Conservation (phyloP, 768 basidiomycete genomes). For the Suillus subalutaceus region DNA sequence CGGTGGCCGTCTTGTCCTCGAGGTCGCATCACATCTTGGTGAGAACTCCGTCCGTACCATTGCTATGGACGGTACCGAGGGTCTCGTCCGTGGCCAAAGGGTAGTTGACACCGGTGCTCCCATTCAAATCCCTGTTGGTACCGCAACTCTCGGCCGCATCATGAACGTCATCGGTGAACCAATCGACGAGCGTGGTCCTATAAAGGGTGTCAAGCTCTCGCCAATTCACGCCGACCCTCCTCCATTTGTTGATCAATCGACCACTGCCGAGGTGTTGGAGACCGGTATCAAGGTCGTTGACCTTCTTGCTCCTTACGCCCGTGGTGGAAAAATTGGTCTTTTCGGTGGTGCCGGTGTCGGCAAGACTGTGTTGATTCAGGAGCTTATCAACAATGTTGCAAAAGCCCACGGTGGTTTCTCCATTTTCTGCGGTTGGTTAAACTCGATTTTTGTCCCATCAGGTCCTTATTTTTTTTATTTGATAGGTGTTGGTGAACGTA, state of each 20-base stretch:
- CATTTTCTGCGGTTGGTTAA: conserved; percentile 86
- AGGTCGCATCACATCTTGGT: conserved; percentile 97
- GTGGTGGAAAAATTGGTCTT: conserved; percentile 99
- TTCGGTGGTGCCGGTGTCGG: conserved; percentile 99
- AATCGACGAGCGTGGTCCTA: conserved; percentile 99
- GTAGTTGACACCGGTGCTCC: conserved; percentile 96
- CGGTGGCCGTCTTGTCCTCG: conserved; percentile 97
- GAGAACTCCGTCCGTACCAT: conserved; percentile 99
- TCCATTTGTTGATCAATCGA: conserved; percentile 97
- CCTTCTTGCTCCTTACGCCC: conserved; percentile 95
- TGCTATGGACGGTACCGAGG: conserved; percentile 99
- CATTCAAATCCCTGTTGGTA: conserved; percentile 96
- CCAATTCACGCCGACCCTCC: conserved; percentile 99
- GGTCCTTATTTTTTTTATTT: conserved; percentile 16
- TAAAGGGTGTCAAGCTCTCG: conserved; percentile 88
- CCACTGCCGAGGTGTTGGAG: conserved; percentile 97
- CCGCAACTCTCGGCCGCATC: conserved; percentile 94
- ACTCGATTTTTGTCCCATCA: background rate
- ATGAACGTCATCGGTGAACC: conserved; percentile 99
- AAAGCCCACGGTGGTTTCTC: conserved; percentile 99
- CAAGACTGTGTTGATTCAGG: conserved; percentile 99
- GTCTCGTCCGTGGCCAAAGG: conserved; percentile 98
- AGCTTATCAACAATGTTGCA: conserved; percentile 99
- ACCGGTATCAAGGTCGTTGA: conserved; percentile 99
- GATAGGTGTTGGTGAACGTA: conserved; percentile 98